These are phyloP conservation scores for Rubia peregrina DNA, from an alignment of 305 asterid genomes.

Conservation along the genomic window DNA sequence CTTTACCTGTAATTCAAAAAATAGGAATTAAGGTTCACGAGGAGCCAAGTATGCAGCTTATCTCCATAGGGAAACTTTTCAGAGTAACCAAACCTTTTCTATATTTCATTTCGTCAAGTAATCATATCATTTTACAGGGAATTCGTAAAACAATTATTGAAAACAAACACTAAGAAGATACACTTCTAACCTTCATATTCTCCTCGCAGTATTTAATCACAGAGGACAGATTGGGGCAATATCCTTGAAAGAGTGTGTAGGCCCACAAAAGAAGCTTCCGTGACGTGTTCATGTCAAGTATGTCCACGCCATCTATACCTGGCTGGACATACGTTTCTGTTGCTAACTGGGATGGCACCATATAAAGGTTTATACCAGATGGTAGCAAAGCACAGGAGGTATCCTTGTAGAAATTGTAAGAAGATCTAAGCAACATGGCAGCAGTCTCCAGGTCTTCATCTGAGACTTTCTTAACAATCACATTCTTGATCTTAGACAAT, in stretches of 20 bases:
- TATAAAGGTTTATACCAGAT: conserved; percentile 83
- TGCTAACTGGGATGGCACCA: conserved; percentile 85
- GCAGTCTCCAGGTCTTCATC: conserved; percentile 96
- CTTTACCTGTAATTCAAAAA: conserved; percentile 49
- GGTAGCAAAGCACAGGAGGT: conserved; percentile 94
- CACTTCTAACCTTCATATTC: conserved; percentile 52
- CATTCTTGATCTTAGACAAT: conserved; percentile 75
- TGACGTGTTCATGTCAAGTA: conserved; percentile 93
- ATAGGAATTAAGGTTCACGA: neutral
- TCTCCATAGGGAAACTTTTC: no score
- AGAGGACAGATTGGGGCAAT: conserved; percentile 55
- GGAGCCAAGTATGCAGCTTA: no score
- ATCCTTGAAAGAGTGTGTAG: conserved; percentile 81
- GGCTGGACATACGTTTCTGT: conserved; percentile 90
- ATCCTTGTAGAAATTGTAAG: conserved; percentile 91
- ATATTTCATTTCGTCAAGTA: no score
- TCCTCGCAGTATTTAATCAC: conserved; percentile 90
- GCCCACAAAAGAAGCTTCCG: conserved; percentile 95
- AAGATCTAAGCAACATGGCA: conserved; percentile 66
- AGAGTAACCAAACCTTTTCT: no score
- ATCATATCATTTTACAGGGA: neutral
- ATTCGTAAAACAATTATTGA: neutral
- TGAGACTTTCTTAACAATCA: conserved; percentile 70
- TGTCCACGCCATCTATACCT: conserved; percentile 83
- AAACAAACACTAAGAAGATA: neutral